Evolutionary conservation across 2,329 filamentous ascomycete species (phyloP).

Genomic region (Arthrobotrys megalospora): DNA sequence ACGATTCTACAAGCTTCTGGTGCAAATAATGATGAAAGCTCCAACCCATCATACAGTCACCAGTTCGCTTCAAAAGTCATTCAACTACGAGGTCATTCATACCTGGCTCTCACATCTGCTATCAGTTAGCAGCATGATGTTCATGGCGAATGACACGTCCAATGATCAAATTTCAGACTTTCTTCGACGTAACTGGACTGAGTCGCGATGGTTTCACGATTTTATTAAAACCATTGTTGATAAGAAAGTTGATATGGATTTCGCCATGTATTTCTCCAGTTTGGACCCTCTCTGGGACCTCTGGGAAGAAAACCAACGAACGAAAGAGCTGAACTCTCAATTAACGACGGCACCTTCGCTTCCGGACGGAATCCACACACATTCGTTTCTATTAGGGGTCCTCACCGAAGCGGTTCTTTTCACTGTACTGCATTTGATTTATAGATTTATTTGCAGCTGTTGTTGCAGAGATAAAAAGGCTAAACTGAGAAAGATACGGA

Average conservation of each 20-base stretch:
- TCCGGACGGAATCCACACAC: neutral
- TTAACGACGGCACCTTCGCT: neutral
- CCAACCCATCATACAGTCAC: neutral
- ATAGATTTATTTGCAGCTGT: neutral
- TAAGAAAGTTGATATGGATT: slow-evolving; percentile 1
- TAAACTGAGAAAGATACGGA: neutral
- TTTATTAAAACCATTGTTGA: slow-evolving; percentile 9
- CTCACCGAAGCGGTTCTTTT: neutral
- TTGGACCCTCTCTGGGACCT: slow-evolving; percentile 7
- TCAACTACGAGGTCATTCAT: neutral
- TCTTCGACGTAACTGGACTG: slow-evolving; percentile 13
- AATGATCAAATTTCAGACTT: slow-evolving; percentile 6
- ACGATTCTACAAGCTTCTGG: slow-evolving; percentile 7
- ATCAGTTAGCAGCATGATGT: neutral
- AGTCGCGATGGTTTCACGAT: neutral
- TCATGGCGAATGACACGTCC: neutral
- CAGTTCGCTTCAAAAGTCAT: neutral
- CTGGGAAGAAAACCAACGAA: neutral
- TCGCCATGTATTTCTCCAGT: neutral
- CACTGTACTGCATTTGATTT: neutral
- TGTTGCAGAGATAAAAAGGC: neutral
- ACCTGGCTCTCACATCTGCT: neutral
- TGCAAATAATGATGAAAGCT: neutral
- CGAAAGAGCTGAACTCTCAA: neutral
- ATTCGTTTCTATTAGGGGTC: neutral